phyloP scores from a whole-genome alignment of 2,329 filamentous ascomycete species.

The Xylariomycetidae sp. region DNA sequence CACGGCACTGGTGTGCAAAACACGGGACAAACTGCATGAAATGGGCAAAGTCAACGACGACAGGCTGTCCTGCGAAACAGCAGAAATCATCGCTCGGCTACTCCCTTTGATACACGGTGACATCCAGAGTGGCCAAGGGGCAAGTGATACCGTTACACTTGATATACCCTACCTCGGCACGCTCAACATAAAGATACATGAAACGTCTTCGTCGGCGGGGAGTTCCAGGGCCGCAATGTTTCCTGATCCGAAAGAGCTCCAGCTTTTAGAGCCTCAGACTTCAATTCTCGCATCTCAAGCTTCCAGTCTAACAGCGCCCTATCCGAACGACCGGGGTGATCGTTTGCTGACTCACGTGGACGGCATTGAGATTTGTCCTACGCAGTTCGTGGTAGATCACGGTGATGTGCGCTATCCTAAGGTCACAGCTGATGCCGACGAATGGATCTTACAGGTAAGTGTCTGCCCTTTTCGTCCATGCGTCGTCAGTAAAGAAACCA shows the following conservation, averaged over 20 bases:
- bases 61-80: conserved; percentile 35
- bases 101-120: conserved; percentile 30
- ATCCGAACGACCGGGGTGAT: too few relatives aligned
- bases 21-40: conserved; percentile 31
- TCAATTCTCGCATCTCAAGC: too few relatives aligned
- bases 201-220: too few relatives aligned
- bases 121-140: conserved; percentile 10
- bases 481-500: too few relatives aligned
- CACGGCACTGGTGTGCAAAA: conserved; percentile 29
- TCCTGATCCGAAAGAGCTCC: too few relatives aligned
- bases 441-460: conserved; percentile 38
- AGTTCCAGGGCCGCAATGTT: too few relatives aligned
- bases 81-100: conserved; percentile 36
- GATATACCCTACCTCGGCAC: conserved; percentile 42
- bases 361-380: too few relatives aligned
- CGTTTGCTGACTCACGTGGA: too few relatives aligned
- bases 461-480: too few relatives aligned
- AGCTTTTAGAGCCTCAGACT: too few relatives aligned
- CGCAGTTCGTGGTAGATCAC: conserved; percentile 15
- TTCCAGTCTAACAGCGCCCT: too few relatives aligned
- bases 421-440: conserved; percentile 27
- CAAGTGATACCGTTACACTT: conserved; percentile 27
- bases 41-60: conserved; percentile 34
- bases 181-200: conserved; percentile 37
- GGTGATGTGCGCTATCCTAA: conserved; percentile 13